phyloP scores from a whole-genome alignment of 768 basidiomycete species.

The Phylloporus sp. region DNA sequence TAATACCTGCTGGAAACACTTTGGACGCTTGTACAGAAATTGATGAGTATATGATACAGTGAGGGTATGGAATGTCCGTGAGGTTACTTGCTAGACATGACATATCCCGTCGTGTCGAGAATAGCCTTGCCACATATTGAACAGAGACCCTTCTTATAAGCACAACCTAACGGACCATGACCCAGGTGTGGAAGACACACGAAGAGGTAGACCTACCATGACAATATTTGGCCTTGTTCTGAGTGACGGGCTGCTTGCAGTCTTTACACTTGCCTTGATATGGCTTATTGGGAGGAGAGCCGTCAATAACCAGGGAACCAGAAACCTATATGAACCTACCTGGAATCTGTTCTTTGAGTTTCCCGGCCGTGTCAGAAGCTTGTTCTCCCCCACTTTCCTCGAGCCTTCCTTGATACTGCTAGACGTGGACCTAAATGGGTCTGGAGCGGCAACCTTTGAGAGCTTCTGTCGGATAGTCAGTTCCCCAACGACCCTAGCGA shows the following conservation, averaged over 20 bases:
- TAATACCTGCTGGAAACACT: too few relatives aligned
- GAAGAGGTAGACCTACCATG: constrained; percentile 53
- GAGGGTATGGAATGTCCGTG: constrained; percentile 17
- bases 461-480: constrained; percentile 58
- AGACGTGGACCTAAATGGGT: constrained; percentile 76
- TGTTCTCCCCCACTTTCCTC: constrained; percentile 82
- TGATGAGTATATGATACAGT: constrained; percentile 17
- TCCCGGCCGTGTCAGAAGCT: constrained; percentile 67
- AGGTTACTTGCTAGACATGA: constrained; percentile 75
- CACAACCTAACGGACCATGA: constrained; percentile 57
- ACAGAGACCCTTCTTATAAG: constrained; percentile 83
- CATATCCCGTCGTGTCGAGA: constrained; percentile 77
- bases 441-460: constrained; percentile 85
- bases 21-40: constrained; percentile 1
- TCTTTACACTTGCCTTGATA: constrained; percentile 87
- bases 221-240: constrained; percentile 86
- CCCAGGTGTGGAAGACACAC: constrained; percentile 3
- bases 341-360: constrained; percentile 75
- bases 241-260: constrained; percentile 78
- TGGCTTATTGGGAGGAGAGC: constrained; percentile 47
- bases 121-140: constrained; percentile 87
- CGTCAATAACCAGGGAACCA: constrained; percentile 3
- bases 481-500: constrained; percentile 1
- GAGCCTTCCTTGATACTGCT: constrained; percentile 74
- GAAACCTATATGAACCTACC: constrained; percentile 42